These are phyloP conservation scores for Themeda triandra DNA, from an alignment of 176 grass and related monocot genomes.

Conservation along the genomic window DNA sequence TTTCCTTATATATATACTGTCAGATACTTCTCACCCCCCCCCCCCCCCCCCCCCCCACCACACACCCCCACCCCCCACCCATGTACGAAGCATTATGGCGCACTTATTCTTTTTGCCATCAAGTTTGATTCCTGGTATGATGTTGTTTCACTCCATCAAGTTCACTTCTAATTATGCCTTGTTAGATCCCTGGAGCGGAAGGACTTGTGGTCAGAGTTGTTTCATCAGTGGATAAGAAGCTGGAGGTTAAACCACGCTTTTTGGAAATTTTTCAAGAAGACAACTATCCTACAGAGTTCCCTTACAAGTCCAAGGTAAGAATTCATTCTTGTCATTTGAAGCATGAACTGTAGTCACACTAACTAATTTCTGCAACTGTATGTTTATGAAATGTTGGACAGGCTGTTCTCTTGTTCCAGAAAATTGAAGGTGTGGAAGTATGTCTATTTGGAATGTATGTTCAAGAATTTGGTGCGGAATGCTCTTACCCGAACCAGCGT, in stretches of 20 bases:
- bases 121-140: constrained; percentile 1
- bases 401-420: constrained; percentile 98
- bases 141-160: background rate
- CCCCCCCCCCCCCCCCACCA: too few species aligned
- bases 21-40: background rate
- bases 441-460: constrained; percentile 99
- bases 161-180: constrained; percentile 19
- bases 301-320: constrained; percentile 96
- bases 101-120: background rate
- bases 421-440: constrained; percentile 99
- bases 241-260: constrained; percentile 98
- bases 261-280: constrained; percentile 98
- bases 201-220: constrained; percentile 98
- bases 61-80: too few species aligned
- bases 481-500: constrained; percentile 74
- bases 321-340: constrained; percentile 25
- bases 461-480: constrained; percentile 98
- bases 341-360: constrained; percentile 10
- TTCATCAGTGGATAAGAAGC: constrained; percentile 99
- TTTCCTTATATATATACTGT: constrained; percentile 12
- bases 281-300: constrained; percentile 93
- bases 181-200: constrained; percentile 89
- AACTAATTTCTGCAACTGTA: constrained; percentile 10
- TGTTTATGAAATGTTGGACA: constrained; percentile 47
- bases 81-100: background rate